Evolutionary conservation across 305 asterid species (phyloP), one percentile per base, ranked within the genome.

Genomic region (Ilex paraguariensis): DNA sequence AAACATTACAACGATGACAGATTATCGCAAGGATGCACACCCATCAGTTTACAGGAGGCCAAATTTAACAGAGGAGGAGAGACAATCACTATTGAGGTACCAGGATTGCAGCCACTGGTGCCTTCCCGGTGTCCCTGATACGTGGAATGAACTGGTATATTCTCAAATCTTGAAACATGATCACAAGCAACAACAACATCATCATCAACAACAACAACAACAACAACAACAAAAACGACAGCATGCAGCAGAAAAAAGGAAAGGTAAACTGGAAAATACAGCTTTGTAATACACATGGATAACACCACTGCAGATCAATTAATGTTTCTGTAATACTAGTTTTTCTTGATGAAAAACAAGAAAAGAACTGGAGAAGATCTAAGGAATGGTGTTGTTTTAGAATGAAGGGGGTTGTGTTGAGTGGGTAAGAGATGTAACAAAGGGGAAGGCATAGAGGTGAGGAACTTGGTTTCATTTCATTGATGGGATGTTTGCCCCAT

Each of bases 31-130:
- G 11, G 82, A 76, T 13, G 80, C 76, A 11, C 85, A 79, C 70
- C 85, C 85, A 48, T 73, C 85, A 12, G 31, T 72, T 8, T 76
- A 70, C 59, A 69, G 82, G 67, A 63, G 68, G 74, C 70, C 76
- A 13, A 79, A 79, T 77, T 62, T 65, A 74, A 76, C 76, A 2
- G 50, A 52, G 14, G 78, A 76, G 48, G 76, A 79, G 72, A 73
- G 60, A 60, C 55, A 10, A 16, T 9, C 14, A 12, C 68, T 70
- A n/a, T 13, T 10, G n/a, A 68, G 49, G 50, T 77, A 70, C n/a
- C 83, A 78, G 64, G 80, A 72, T 69, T 78, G 80, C 61, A 78
- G 78, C 57, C 80, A 78, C 59, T 75, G 83, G 78, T 78, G 80
- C 56, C 78, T 75, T 1, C 80, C 80, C 5, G 80, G 80, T 5